Evolutionary conservation across 805 yeast genomes (phyloP).

Genomic region (Metschnikowia henanensis): DNA sequence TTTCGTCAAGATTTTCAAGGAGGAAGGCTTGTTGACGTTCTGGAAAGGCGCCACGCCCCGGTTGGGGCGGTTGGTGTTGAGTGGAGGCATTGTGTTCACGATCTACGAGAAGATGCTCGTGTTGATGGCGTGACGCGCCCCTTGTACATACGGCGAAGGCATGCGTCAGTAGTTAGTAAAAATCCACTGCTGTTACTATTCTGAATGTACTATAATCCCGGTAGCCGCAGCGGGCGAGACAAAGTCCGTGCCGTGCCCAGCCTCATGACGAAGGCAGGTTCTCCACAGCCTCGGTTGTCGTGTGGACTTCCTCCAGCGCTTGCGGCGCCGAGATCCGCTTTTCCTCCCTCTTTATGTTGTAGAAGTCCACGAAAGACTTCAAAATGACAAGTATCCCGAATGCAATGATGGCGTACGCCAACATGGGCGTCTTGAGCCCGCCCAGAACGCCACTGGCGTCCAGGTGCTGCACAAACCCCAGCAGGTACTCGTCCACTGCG

Average conservation of each 20-base stretch:
- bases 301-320: conserved; percentile 14
- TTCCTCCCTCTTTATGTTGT: conserved; percentile 77
- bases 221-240: background rate
- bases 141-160: background rate
- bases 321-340: conserved; percentile 52
- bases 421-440: conserved; percentile 37
- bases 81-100: conserved; percentile 98
- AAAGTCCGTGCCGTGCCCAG: no score
- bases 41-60: conserved; percentile 99
- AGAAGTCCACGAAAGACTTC: conserved; percentile 71
- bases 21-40: conserved; percentile 88
- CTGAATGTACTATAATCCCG: no score
- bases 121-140: conserved; percentile 38
- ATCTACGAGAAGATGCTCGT: conserved; percentile 88
- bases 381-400: conserved; percentile 66
- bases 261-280: conserved; percentile 8
- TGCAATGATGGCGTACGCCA: conserved; percentile 63
- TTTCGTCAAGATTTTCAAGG: conserved; percentile 72
- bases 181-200: no score
- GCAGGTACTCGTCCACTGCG: conserved; percentile 28
- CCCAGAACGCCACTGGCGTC: conserved; percentile 9
- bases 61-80: conserved; percentile 83
- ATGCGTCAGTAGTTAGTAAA: no score
- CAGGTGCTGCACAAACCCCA: conserved; percentile 35
- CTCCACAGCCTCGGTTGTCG: conserved; percentile 14